Evolutionary conservation across 1,284 basidiomycete genomes (phyloP).

Genomic region (Jaminaea rosea): DNA sequence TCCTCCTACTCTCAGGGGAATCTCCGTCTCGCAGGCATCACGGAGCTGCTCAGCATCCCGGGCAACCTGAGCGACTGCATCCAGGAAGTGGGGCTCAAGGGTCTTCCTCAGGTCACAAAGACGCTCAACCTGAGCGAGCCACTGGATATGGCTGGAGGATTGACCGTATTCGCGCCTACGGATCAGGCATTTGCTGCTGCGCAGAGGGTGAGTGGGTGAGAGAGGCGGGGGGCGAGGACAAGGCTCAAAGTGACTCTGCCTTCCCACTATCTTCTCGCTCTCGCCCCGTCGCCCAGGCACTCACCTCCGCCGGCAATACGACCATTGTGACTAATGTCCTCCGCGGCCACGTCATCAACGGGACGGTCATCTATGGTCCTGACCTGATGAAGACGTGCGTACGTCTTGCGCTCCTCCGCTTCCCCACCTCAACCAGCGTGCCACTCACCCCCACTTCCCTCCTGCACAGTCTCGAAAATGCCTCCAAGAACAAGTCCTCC

Average conservation of each 20-base stretch:
- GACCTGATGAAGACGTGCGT: background rate
- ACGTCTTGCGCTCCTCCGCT: background rate
- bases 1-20: conserved; percentile 15
- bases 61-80: conserved; percentile 32
- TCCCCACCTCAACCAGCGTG: background rate
- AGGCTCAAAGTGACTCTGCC: too few species aligned
- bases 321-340: conserved; percentile 52
- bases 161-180: conserved; percentile 62
- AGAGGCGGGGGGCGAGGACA: too few species aligned
- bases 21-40: conserved; percentile 9
- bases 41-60: conserved; percentile 50
- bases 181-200: conserved; percentile 22
- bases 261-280: too few species aligned
- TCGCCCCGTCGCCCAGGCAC: too few species aligned
- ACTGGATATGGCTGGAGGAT: conserved; percentile 47
- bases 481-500: too few species aligned
- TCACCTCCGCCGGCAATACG: conserved; percentile 49
- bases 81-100: background rate
- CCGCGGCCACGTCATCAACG: conserved; percentile 56
- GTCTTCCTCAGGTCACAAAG: background rate
- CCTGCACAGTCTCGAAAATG: background rate
- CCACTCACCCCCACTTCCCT: background rate
- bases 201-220: too few species aligned
- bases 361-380: conserved; percentile 56
- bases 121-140: background rate